Conservation (phyloP, 2,329 filamentous ascomycete genomes). For the Pseudogymnoascus sp. region DNA sequence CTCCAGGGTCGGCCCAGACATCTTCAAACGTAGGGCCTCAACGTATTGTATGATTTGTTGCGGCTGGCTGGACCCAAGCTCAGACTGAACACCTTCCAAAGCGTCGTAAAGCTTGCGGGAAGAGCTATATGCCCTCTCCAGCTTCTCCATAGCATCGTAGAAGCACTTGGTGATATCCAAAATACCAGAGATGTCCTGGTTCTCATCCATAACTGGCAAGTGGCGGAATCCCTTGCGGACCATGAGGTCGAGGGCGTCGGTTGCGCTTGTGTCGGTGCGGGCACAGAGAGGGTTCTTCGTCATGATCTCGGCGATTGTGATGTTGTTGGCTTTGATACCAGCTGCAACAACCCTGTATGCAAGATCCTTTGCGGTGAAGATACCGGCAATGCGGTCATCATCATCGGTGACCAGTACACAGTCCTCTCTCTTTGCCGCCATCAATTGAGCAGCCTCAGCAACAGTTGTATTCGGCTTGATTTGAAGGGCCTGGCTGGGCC, state of each 20-base stretch:
- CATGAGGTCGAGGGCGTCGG: slow-evolving; percentile 95
- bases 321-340: slow-evolving; percentile 78
- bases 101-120: slow-evolving; percentile 98
- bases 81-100: slow-evolving; percentile 93
- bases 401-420: slow-evolving; percentile 97
- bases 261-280: slow-evolving; percentile 94
- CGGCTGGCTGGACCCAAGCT: slow-evolving; percentile 89
- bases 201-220: slow-evolving; percentile 98
- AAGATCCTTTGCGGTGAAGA: slow-evolving; percentile 97
- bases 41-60: slow-evolving; percentile 99
- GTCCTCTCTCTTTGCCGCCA: slow-evolving; percentile 97
- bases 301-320: slow-evolving; percentile 98
- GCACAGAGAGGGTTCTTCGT: slow-evolving; percentile 98
- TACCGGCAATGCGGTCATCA: slow-evolving; percentile 94
- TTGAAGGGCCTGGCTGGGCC: slow-evolving; percentile 91
- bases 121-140: slow-evolving; percentile 94
- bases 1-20: slow-evolving; percentile 96
- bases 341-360: slow-evolving; percentile 93
- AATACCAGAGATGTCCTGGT: slow-evolving; percentile 97
- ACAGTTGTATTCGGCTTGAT: slow-evolving; percentile 95
- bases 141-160: slow-evolving; percentile 99
- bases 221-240: slow-evolving; percentile 97
- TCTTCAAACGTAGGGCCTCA: slow-evolving; percentile 87
- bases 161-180: slow-evolving; percentile 99
- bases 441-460: slow-evolving; percentile 91